Percentiles rank a stretch among this genome's conserved stretches.
Conservation (phyloP, 257 asterid species). For the Solanum chiquidenum region DNA sequence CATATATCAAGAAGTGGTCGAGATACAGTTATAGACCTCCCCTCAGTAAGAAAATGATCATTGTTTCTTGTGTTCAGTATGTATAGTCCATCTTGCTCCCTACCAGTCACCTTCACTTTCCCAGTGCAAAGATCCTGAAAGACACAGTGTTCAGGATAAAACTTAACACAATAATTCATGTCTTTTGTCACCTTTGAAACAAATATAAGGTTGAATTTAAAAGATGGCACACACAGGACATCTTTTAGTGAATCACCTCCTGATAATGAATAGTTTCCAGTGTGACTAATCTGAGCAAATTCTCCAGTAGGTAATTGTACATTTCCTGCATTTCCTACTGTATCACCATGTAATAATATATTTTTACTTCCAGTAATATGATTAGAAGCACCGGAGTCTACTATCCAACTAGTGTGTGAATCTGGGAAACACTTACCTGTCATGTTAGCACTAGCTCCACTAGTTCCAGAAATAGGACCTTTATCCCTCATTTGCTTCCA, state of each 20-base stretch:
- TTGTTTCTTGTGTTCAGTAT: no score
- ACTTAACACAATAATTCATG: no score
- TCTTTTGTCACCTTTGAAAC: background rate
- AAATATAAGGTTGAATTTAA: background rate
- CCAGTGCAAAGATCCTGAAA: background rate
- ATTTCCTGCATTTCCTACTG: background rate
- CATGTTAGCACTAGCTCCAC: no score
- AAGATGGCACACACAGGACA: background rate
- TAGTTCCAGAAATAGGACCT: fast-evolving
- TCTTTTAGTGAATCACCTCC: background rate
- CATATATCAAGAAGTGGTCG: background rate
- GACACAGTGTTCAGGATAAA: background rate
- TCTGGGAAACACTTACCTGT: background rate
- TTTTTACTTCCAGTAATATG: background rate
- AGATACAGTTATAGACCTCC: background rate
- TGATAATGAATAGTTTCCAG: background rate
- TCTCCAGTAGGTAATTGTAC: background rate
- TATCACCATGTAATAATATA: background rate
- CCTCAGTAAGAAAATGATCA: no score
- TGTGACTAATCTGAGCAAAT: background rate
- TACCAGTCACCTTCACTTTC: background rate
- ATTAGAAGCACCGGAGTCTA: background rate
- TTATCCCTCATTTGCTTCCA: background rate
- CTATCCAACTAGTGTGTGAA: background rate
- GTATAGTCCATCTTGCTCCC: background rate